Conservation (phyloP, 73 alveolate genomes). For the Tetrahymena elliotti region DNA sequence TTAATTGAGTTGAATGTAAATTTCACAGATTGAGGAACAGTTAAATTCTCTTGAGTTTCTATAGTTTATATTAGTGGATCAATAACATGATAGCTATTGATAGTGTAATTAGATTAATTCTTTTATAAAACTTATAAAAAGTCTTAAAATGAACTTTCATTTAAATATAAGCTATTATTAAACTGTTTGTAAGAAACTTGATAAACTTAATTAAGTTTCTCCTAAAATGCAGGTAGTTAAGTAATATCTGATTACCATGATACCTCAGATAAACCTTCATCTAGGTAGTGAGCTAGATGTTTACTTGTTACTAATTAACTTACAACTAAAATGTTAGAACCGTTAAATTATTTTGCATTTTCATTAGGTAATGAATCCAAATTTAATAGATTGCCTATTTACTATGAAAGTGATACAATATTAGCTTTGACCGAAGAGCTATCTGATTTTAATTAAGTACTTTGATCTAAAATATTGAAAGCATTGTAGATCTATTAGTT, state of each 20-base stretch:
- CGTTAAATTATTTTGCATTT: not conserved
- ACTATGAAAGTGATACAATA: not conserved
- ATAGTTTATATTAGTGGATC: not conserved
- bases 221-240: not conserved
- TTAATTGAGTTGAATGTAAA: not conserved
- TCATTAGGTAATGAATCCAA: not conserved
- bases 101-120: not conserved
- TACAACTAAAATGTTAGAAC: not conserved
- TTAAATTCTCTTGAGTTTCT: not conserved
- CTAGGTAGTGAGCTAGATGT: not conserved
- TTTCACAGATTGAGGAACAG: not conserved
- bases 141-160: not conserved
- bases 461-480: not conserved
- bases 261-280: not conserved
- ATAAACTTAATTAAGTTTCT: not conserved
- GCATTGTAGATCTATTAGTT: not conserved
- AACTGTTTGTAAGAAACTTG: not conserved
- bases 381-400: not conserved
- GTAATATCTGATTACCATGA: not conserved
- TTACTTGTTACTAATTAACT: not conserved
- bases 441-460: not conserved
- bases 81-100: not conserved
- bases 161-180: too few species aligned
- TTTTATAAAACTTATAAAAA: not conserved
- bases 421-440: not conserved